Conservation (phyloP, 306 rosid genomes). For the Acacia melanoxylon region DNA sequence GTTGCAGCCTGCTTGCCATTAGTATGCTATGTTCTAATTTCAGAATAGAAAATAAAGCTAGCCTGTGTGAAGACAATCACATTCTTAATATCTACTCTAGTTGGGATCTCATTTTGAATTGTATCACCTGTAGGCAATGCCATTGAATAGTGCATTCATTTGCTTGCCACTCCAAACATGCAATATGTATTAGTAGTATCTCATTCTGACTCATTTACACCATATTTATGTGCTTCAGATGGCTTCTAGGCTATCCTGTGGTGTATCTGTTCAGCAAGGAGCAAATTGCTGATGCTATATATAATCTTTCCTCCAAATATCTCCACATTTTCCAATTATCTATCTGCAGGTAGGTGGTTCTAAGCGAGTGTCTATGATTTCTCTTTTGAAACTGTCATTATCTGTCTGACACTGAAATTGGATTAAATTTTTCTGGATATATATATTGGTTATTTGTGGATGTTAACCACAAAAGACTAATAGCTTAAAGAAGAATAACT, state of each 20-base stretch:
- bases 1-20: not conserved
- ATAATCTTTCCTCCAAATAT: slow-evolving; percentile 74
- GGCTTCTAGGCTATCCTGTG: slow-evolving; percentile 96
- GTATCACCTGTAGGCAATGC: slow-evolving; percentile 15
- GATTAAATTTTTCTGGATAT: slow-evolving; percentile 7
- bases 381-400: slow-evolving; percentile 7
- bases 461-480: not conserved
- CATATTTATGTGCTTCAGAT: slow-evolving; percentile 55
- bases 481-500: not conserved
- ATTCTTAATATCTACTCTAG: not conserved
- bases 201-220: not conserved
- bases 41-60: not conserved
- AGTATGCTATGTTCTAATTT: slow-evolving; percentile 16
- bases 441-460: not conserved
- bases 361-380: slow-evolving; percentile 1
- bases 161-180: slow-evolving; percentile 4
- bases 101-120: slow-evolving; percentile 17
- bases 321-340: slow-evolving; percentile 72
- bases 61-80: not conserved
- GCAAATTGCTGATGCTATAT: slow-evolving; percentile 61
- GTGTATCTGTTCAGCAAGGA: slow-evolving; percentile 77
- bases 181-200: not conserved
- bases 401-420: slow-evolving; percentile 17
- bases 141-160: slow-evolving; percentile 4
- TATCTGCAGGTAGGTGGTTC: slow-evolving; percentile 67